Evolutionary conservation across 225 moss, liverwort and hornwort genomes (phyloP), one percentile per base, ranked within the genome.

Genomic region (Bryum argenteum): DNA sequence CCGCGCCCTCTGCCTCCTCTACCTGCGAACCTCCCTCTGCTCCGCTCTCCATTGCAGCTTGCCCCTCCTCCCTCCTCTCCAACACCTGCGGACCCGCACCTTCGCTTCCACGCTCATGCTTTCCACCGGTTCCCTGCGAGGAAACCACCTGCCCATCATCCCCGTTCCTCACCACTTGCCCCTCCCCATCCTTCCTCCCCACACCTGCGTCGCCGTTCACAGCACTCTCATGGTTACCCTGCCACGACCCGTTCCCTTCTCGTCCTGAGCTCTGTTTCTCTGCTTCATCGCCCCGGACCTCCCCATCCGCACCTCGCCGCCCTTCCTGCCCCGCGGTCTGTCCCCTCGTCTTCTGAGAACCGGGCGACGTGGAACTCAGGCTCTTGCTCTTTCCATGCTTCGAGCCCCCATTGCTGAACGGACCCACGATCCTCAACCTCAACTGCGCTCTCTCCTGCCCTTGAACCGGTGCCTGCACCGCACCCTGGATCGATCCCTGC

Each of bases 291-390:
- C 45, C 75, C 60, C 24, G 63, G 6, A 63, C 16, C 52, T 70
- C 81, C 67, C 65, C 83, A 69, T 58, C 78, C 60, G 77, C 75
- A 40, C 71, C 75, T 76, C 72, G 83, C 38, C 59, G 67, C 55
- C 81, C 81, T 63, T 81, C 87, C 73, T 79, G 81, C 14, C 81
- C 71, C 54, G 87, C 83, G 67, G 84, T 70, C 65, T 87, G 87
- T 8, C 76, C 83, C 64, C 87, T 75, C 72, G 87, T 87, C 76
- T 84, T 87, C 73, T 78, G 83, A 15, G 87, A 76, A 19, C 81
- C 81, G 13, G 79, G 75, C 48, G 83, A 70, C 12, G 51, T 58
- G 18, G 76, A 64, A 40, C 73, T 78, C 23, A 69, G 26, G 60
- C 69, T 72, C 76, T 83, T 83, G 73, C 66, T 73, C 78, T 66